phyloP scores from a whole-genome alignment of 805 yeast species.

The Ogataea sp. region DNA sequence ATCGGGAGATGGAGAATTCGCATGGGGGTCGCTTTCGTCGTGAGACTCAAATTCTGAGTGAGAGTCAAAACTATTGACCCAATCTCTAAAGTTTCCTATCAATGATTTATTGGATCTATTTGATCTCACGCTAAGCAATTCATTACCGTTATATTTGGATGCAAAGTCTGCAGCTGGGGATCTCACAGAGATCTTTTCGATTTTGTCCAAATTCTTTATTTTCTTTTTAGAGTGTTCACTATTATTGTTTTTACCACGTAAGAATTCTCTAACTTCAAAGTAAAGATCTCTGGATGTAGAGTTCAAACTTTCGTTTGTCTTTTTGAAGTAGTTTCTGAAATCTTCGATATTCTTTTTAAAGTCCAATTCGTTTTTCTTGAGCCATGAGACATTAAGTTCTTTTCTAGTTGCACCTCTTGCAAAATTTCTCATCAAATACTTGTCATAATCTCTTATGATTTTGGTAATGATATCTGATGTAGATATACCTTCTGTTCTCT shows the following conservation, averaged over 20 bases:
- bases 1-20: not conserved
- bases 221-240: too few species aligned
- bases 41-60: constrained; percentile 17
- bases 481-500: constrained; percentile 93
- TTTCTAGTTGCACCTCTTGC: constrained; percentile 97
- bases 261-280: constrained; percentile 72
- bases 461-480: constrained; percentile 95
- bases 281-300: constrained; percentile 76
- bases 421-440: constrained; percentile 92
- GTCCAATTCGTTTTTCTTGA: constrained; percentile 93
- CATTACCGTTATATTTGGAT: constrained; percentile 52
- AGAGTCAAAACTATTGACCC: constrained; percentile 23
- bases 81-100: constrained; percentile 27
- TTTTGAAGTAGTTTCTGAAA: constrained; percentile 79
- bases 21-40: constrained; percentile 5
- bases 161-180: constrained; percentile 68
- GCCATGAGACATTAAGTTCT: constrained; percentile 94
- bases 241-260: constrained; percentile 28
- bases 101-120: constrained; percentile 10
- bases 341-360: constrained; percentile 84
- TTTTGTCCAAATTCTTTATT: not conserved
- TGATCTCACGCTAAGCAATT: constrained; percentile 19
- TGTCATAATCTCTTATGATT: constrained; percentile 92
- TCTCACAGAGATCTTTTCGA: constrained; percentile 8
- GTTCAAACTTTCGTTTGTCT: constrained; percentile 58